Evolutionary conservation across 1,284 basidiomycete species (phyloP).

Genomic region (Naganishia albida): DNA sequence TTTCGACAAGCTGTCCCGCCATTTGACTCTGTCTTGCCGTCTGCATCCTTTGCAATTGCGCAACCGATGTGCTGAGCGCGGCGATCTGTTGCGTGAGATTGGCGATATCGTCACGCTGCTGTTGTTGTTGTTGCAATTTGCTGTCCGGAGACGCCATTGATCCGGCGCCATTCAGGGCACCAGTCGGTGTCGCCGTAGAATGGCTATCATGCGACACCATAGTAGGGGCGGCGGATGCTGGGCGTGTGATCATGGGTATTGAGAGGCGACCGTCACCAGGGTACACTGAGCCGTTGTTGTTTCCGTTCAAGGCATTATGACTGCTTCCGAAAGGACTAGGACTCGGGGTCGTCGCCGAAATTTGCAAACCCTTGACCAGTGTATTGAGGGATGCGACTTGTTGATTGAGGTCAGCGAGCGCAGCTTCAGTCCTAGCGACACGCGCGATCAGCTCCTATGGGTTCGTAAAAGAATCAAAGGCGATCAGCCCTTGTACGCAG

Average conservation of each 20-base stretch:
- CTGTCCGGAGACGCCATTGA: background rate
- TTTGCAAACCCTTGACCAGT: conserved; percentile 31
- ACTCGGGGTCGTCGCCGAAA: conserved; percentile 16
- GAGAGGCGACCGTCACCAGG: conserved; percentile 17
- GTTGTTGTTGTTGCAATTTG: conserved; percentile 37
- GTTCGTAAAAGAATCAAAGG: background rate
- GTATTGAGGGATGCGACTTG: conserved; percentile 32
- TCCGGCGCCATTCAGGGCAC: background rate
- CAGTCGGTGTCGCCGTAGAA: conserved; percentile 8
- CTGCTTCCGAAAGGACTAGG: conserved; percentile 15
- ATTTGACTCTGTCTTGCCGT: conserved; percentile 13
- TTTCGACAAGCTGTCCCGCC: conserved; percentile 18
- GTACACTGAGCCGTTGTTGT: conserved; percentile 10
- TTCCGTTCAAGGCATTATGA: background rate
- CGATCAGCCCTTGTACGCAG: background rate
- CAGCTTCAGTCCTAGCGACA: conserved; percentile 30
- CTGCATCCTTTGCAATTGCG: conserved; percentile 57
- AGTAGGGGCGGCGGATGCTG: conserved; percentile 3
- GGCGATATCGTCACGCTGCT: conserved; percentile 64
- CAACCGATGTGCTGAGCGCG: conserved; percentile 79
- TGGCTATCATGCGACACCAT: conserved; percentile 5
- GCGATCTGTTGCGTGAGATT: conserved; percentile 76
- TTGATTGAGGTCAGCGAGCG: conserved; percentile 28
- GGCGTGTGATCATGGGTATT: conserved; percentile 13
- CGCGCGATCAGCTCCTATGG: conserved; percentile 30